These are phyloP conservation scores for Arthrinium puccinioides DNA, from an alignment of 2,329 filamentous ascomycete genomes.

Conservation along the genomic window DNA sequence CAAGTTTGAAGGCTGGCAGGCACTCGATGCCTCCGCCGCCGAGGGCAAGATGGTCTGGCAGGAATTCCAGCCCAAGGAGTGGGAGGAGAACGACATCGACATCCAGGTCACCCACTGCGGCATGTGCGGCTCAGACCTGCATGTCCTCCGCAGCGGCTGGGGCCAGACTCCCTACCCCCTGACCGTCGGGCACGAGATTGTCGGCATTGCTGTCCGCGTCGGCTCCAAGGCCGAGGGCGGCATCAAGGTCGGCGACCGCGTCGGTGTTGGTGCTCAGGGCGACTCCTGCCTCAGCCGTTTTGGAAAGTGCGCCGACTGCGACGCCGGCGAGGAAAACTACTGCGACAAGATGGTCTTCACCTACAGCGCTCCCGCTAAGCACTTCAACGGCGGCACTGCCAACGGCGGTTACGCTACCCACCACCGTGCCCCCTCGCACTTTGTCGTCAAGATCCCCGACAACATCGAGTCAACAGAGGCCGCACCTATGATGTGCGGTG, in stretches of 20 bases:
- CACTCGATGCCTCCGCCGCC: slow-evolving; percentile 6
- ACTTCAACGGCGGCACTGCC: slow-evolving; percentile 39
- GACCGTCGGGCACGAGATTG: slow-evolving; percentile 41
- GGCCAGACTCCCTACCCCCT: slow-evolving; percentile 15
- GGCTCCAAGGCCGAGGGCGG: slow-evolving; percentile 23
- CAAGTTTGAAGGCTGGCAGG: slow-evolving; percentile 12
- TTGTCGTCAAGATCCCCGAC: slow-evolving; percentile 34
- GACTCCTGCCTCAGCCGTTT: slow-evolving; percentile 29
- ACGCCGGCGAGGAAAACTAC: slow-evolving; percentile 13
- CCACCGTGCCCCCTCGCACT: slow-evolving; percentile 21
- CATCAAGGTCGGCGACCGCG: slow-evolving; percentile 44
- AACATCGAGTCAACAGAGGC: slow-evolving; percentile 23
- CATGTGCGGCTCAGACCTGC: slow-evolving; percentile 36
- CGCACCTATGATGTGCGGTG: slow-evolving; percentile 59
- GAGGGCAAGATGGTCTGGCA: slow-evolving; percentile 10
- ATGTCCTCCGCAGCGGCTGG: slow-evolving; percentile 32
- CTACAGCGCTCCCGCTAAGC: slow-evolving; percentile 29
- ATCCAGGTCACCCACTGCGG: slow-evolving; percentile 40
- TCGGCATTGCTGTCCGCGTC: slow-evolving; percentile 33
- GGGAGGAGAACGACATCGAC: slow-evolving; percentile 40
- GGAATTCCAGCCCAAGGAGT: slow-evolving; percentile 35
- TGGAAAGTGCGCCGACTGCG: slow-evolving; percentile 15
- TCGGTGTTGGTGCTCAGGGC: slow-evolving; percentile 42
- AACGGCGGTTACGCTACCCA: slow-evolving; percentile 39
- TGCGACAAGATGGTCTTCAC: slow-evolving; percentile 27